Conservation (phyloP, 1,284 basidiomycete species). For the Hemileccinum hortonii region DNA sequence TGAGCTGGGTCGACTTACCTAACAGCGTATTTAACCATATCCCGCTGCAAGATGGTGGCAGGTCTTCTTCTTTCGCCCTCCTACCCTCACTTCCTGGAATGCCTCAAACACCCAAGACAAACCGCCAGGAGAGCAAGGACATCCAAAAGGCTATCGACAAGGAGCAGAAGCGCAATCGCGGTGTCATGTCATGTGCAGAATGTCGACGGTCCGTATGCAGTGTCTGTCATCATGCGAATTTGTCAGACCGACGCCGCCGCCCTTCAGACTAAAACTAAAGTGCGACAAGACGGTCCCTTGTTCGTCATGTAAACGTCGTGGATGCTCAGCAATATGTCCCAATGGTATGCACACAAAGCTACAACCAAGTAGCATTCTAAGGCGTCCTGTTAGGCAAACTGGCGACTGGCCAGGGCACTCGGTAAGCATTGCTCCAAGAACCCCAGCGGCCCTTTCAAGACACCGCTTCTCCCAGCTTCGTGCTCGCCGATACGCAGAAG, state of each 20-base stretch:
- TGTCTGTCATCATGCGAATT: neutral
- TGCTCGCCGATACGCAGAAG: conserved; percentile 75
- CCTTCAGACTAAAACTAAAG: conserved; percentile 64
- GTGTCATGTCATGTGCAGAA: conserved; percentile 70
- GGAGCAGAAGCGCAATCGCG: conserved; percentile 63
- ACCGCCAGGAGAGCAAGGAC: conserved; percentile 31
- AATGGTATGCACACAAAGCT: conserved; percentile 46
- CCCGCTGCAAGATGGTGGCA: conserved; percentile 1
- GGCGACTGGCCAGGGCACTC: conserved; percentile 71
- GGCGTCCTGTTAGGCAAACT: conserved; percentile 40
- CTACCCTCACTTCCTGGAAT: conserved; percentile 11
- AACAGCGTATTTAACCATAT: conserved; percentile 13
- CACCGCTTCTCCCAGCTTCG: conserved; percentile 47
- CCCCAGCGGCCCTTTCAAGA: neutral
- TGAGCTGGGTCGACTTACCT: conserved; percentile 16
- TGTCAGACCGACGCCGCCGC: neutral
- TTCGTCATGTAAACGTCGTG: conserved; percentile 69
- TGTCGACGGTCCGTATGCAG: conserved; percentile 55
- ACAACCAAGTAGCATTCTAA: neutral
- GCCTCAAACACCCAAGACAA: conserved; percentile 32
- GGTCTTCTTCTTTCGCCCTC: neutral
- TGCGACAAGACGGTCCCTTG: conserved; percentile 77
- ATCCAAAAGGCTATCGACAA: conserved; percentile 41
- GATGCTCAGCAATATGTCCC: conserved; percentile 73
- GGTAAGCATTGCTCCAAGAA: conserved; percentile 38